Evolutionary conservation across 2,329 filamentous ascomycete genomes (phyloP), one percentile per base, ranked within the genome.

Genomic region (Arthrinium phaeospermum): DNA sequence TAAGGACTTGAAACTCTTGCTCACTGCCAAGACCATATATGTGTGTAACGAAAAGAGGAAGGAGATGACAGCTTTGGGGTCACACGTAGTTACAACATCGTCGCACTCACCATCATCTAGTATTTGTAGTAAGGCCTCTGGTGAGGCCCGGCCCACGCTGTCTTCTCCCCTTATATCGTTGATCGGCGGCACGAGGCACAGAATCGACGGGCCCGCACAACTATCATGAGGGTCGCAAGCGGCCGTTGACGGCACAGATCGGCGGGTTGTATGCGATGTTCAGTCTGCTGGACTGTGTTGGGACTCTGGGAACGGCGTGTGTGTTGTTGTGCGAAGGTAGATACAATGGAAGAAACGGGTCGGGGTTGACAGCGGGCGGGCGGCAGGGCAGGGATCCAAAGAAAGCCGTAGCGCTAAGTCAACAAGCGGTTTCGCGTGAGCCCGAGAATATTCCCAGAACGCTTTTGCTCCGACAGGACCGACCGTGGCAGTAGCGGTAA

Each of bases 41-140:
- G 13, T 64, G 30, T 41, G 57, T 64, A 22, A n/a, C 34, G 41
- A 13, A 27, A 8, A 64, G 8, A 41, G 16, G 34, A 19, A 57
- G 16, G 51, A n/a, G 57, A 53, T 45, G 47, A 12, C 45, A 49
- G 45, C 24, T 22, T 64, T 64, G 34, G 57, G 22, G 30, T 64
- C n/a, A 30, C 57, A 64, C 57, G 41, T 22, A 34, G n/a, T 24
- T 46, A 12, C 37, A 30, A 24, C 24, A 30, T 47, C 30, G 19
- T 34, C 57, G 57, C 34, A 73, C 72, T 70, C 68, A 73, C 72
- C 72, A 73, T 73, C 72, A 73, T 73, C 72, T 72, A 73, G 71
- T 47, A 46, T 57, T 67, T 69, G 47, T 68, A 71, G 61, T 57
- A 30, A 70, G 68, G 47, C 46, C 47, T 51, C 68, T 49, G 46